A percentile compares a stretch with the other conserved stretches of the same genome.
Conservation (phyloP, 257 asterid species). For the Nicotiana benthamiana region DNA sequence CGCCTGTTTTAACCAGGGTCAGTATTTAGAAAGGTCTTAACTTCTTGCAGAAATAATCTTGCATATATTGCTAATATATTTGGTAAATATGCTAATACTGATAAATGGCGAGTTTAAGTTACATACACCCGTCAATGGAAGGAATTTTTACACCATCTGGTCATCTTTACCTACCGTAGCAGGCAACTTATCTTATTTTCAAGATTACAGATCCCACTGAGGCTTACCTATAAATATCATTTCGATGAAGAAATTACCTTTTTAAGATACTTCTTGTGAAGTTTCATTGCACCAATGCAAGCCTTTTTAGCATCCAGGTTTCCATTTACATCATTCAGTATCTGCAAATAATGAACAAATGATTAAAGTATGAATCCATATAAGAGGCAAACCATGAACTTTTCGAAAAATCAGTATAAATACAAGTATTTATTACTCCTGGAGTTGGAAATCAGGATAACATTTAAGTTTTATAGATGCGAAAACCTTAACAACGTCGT, state of each 20-base stretch:
- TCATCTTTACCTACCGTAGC: too few species aligned
- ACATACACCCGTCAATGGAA: too few species aligned
- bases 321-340: slow-evolving; percentile 74
- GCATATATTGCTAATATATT: not conserved
- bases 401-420: not conserved
- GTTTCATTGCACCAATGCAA: slow-evolving; percentile 66
- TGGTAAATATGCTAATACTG: not conserved
- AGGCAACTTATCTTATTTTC: too few species aligned
- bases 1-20: not conserved
- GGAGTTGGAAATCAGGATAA: not conserved
- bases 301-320: slow-evolving; percentile 79
- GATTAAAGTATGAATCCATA: not conserved
- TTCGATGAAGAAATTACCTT: slow-evolving; percentile 33
- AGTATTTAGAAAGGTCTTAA: not conserved
- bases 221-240: too few species aligned
- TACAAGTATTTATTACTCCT: not conserved
- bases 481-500: slow-evolving; percentile 79
- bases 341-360: slow-evolving; percentile 30
- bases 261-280: slow-evolving; percentile 76
- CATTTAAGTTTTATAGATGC: not conserved
- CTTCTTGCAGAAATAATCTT: not conserved
- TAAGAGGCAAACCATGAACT: not conserved
- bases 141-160: too few species aligned
- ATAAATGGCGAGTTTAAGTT: not conserved
- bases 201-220: too few species aligned